Conservation (phyloP, 805 yeast species). For the Hemisphaericaspora nanyangensis region DNA sequence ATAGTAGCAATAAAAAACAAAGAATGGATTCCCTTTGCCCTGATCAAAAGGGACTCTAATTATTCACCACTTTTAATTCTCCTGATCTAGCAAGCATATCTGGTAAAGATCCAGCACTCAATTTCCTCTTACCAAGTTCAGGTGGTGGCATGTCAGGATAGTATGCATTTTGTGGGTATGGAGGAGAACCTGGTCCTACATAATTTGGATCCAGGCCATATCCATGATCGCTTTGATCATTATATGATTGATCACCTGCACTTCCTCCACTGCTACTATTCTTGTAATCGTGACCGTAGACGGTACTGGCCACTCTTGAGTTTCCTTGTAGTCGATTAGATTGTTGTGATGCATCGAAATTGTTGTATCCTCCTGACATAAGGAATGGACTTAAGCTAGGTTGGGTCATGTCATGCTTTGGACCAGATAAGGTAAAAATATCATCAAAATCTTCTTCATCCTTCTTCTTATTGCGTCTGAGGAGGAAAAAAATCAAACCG, state of each 20-base stretch:
- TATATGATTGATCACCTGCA: constrained; percentile 9
- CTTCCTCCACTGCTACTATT: constrained; percentile 8
- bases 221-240: constrained; percentile 7
- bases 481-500: constrained; percentile 38
- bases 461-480: constrained; percentile 33
- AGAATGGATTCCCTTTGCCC: no score
- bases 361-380: constrained; percentile 10
- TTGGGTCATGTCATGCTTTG: constrained; percentile 16
- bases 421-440: constrained; percentile 28
- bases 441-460: constrained; percentile 44
- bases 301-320: constrained; percentile 1
- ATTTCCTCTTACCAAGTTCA: constrained; percentile 44
- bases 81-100: constrained; percentile 46
- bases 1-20: no score
- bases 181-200: not conserved
- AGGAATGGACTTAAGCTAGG: constrained; percentile 21
- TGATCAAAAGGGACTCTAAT: no score
- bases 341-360: constrained; percentile 9
- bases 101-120: constrained; percentile 54
- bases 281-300: constrained; percentile 6
- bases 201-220: not conserved
- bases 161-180: not conserved
- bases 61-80: constrained; percentile 49
- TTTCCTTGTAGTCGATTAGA: constrained; percentile 3
- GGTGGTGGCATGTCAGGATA: constrained; percentile 9